A percentile compares a stretch with the other conserved stretches of the same genome.
Evolutionary conservation across 2,329 filamentous ascomycete species (phyloP).

Genomic region (Penicillium sp.): DNA sequence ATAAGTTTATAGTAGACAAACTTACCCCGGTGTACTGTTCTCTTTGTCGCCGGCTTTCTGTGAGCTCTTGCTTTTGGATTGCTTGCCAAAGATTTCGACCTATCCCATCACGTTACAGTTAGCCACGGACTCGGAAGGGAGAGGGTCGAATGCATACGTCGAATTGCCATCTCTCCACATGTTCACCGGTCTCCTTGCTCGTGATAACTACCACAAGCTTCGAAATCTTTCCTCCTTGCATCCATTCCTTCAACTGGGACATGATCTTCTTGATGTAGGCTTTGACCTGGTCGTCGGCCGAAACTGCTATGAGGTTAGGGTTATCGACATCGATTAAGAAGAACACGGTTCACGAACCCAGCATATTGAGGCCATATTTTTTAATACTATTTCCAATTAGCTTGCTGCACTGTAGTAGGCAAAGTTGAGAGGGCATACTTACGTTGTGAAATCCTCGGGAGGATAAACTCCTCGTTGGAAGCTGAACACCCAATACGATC

Average conservation of each 20-base stretch:
- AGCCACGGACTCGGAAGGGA: constrained; percentile 4
- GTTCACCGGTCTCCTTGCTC: constrained; percentile 92
- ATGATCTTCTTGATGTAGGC: constrained; percentile 99
- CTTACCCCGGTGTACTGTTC: constrained; percentile 61
- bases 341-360: constrained; percentile 53
- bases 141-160: constrained; percentile 59
- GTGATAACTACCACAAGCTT: constrained; percentile 97
- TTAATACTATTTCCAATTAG: constrained; percentile 62
- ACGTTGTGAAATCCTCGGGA: constrained; percentile 94
- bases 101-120: constrained; percentile 26
- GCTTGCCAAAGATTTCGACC: constrained; percentile 59
- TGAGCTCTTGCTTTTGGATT: constrained; percentile 50
- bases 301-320: constrained; percentile 56
- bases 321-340: neutral
- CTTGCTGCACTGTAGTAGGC: neutral
- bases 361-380: constrained; percentile 99
- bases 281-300: constrained; percentile 95
- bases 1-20: neutral
- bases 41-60: constrained; percentile 64
- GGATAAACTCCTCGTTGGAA: constrained; percentile 85
- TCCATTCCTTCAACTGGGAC: constrained; percentile 96
- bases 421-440: constrained; percentile 36
- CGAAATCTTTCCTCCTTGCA: constrained; percentile 93
- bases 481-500: constrained; percentile 47
- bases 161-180: constrained; percentile 97